These are phyloP conservation scores for Cylindrotheca fusiformis DNA, from an alignment of 108 stramenopile species.

Conservation along the genomic window DNA sequence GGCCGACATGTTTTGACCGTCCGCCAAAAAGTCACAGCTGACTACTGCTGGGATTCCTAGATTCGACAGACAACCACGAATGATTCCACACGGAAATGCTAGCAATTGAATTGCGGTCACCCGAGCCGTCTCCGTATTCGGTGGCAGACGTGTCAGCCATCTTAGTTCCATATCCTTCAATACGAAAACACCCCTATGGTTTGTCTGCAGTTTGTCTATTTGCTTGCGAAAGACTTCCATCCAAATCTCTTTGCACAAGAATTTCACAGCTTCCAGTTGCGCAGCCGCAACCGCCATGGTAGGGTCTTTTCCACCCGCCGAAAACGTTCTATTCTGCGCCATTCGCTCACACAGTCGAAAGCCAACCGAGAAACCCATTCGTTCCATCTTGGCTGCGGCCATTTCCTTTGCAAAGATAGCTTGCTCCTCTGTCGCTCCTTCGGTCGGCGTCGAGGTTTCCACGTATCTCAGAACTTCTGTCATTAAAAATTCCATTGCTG, in stretches of 20 bases:
- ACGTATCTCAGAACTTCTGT: conserved; percentile 74
- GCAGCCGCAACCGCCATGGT: conserved; percentile 41
- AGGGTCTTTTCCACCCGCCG: conserved; percentile 49
- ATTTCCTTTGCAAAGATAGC: conserved; percentile 62
- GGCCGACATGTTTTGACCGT: conserved; percentile 85
- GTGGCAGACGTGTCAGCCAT: conserved; percentile 74
- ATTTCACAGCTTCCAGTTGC: conserved; percentile 92
- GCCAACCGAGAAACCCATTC: conserved; percentile 91
- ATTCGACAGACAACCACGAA: conserved; percentile 87
- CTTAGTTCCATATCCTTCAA: conserved; percentile 82
- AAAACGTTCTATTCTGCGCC: conserved; percentile 71
- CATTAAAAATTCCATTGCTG: conserved; percentile 76
- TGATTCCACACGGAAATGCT: conserved; percentile 88
- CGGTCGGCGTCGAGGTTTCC: conserved; percentile 41
- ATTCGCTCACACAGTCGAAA: conserved; percentile 88
- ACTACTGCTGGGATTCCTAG: conserved; percentile 86
- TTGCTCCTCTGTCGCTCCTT: conserved; percentile 39
- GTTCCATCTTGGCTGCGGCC: conserved; percentile 82
- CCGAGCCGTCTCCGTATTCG: conserved; percentile 68
- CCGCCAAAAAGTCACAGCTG: conserved; percentile 89
- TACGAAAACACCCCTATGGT: conserved; percentile 93
- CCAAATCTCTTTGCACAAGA: conserved; percentile 95
- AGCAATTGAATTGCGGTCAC: conserved; percentile 77
- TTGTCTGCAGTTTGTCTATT: conserved; percentile 95
- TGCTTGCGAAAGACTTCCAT: conserved; percentile 90